Evolutionary conservation across 805 yeast species (phyloP).

Genomic region (Metschnikowia matae): DNA sequence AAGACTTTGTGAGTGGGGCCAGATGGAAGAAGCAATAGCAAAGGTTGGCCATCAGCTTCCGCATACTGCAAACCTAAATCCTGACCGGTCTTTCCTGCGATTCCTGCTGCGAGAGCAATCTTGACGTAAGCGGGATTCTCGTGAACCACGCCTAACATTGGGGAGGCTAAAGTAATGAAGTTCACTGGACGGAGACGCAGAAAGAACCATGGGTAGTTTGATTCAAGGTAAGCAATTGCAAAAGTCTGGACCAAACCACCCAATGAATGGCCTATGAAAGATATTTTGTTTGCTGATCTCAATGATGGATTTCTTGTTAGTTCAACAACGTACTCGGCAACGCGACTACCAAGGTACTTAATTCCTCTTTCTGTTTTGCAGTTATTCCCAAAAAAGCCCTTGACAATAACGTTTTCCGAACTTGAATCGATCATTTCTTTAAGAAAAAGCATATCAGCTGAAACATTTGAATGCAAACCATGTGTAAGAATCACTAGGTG

Average conservation of each 20-base stretch:
- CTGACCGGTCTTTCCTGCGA: conserved; percentile 90
- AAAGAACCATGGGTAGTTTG: conserved; percentile 69
- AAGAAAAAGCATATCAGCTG: conserved; percentile 85
- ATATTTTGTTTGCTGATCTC: conserved; percentile 52
- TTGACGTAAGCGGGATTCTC: conserved; percentile 88
- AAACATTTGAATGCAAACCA: conserved; percentile 85
- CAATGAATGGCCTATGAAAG: conserved; percentile 88
- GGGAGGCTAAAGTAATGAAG: conserved; percentile 82
- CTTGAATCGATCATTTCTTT: conserved; percentile 71
- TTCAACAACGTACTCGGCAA: conserved; percentile 69
- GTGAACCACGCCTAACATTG: conserved; percentile 79
- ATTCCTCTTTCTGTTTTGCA: conserved; percentile 90
- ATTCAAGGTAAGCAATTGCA: conserved; percentile 76
- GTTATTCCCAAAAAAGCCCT: conserved; percentile 80
- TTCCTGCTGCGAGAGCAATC: conserved; percentile 78
- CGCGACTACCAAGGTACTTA: conserved; percentile 73
- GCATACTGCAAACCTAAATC: conserved; percentile 67
- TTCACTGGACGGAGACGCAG: conserved; percentile 63
- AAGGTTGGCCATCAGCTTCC: conserved; percentile 50
- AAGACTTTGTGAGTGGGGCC: conserved; percentile 67
- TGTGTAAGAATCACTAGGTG: conserved; percentile 88
- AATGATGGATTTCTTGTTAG: conserved; percentile 43
- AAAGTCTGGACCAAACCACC: conserved; percentile 92
- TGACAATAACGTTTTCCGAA: conserved; percentile 65
- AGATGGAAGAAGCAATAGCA: conserved; percentile 70